Conservation (phyloP, 768 basidiomycete genomes). For the Cystofilobasidium ferigula region DNA sequence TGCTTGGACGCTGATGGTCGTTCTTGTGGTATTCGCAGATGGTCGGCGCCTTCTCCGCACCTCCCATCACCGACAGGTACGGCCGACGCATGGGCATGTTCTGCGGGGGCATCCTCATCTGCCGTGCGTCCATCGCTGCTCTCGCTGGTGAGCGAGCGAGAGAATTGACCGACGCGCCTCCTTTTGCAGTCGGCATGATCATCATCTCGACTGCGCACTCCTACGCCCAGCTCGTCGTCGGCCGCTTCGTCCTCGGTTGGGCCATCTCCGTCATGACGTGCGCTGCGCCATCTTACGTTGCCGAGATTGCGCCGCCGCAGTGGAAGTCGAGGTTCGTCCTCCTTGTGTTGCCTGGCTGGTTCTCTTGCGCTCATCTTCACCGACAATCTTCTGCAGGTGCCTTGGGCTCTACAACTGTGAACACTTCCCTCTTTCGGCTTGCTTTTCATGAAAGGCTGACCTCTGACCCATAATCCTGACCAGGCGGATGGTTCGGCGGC, state of each 20-base stretch:
- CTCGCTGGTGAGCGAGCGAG: too few relatives aligned
- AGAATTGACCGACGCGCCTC: constrained; percentile 24
- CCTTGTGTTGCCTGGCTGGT: too few relatives aligned
- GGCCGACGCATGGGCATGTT: constrained; percentile 14
- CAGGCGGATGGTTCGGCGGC: constrained; percentile 24
- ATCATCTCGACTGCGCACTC: constrained; percentile 44
- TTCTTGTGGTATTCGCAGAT: too few relatives aligned
- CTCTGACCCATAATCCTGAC: background rate
- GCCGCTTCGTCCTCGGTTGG: constrained; percentile 39
- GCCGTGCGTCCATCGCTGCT: background rate
- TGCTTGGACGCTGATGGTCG: too few relatives aligned
- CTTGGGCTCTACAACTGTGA: constrained; percentile 43
- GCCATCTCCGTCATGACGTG: constrained; percentile 41
- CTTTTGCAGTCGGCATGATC: constrained; percentile 39
- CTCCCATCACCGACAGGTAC: background rate
- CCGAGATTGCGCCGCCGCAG: constrained; percentile 53
- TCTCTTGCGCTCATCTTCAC: too few relatives aligned
- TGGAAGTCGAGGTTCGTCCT: constrained; percentile 10
- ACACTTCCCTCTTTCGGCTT: constrained; percentile 5
- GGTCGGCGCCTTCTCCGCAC: constrained; percentile 14
- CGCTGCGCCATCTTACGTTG: constrained; percentile 42
- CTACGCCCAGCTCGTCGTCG: constrained; percentile 46
- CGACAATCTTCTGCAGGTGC: too few relatives aligned
- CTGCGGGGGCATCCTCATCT: constrained; percentile 1
- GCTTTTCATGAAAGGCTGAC: background rate